Percentiles rank a stretch among this genome's conserved stretches.
Evolutionary conservation across 2,329 filamentous ascomycete genomes (phyloP).

Genomic region (Thelonectria olida): DNA sequence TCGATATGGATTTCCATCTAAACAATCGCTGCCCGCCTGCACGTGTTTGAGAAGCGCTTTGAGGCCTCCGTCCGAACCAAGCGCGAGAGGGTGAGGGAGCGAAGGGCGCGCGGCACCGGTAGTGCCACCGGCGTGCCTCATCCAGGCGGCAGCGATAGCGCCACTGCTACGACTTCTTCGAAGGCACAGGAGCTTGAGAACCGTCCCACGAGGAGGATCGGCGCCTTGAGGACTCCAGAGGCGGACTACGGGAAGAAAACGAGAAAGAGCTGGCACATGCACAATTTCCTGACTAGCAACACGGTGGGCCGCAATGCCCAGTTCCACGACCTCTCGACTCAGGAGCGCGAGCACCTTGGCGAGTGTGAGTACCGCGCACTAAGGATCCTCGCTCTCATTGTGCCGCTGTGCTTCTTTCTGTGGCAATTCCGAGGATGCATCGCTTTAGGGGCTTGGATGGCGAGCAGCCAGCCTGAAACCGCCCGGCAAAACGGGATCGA

Average conservation of each 20-base stretch:
- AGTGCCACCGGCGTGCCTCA: not conserved
- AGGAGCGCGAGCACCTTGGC: not conserved
- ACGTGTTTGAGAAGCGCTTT: not conserved
- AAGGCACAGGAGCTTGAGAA: too few relatives aligned
- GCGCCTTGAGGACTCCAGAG: too few relatives aligned
- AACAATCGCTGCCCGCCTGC: not conserved
- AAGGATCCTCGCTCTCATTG: not conserved
- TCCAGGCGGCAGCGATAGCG: too few relatives aligned
- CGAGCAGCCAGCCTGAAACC: not conserved
- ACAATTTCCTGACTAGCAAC: not conserved
- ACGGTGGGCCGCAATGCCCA: not conserved
- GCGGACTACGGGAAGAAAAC: too few relatives aligned
- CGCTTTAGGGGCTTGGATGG: constrained; percentile 1
- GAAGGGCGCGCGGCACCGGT: too few relatives aligned
- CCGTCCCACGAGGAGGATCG: too few relatives aligned
- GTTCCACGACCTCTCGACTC: not conserved
- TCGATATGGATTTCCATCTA: not conserved
- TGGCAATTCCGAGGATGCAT: constrained; percentile 1
- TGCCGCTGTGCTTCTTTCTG: not conserved
- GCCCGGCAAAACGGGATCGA: not conserved
- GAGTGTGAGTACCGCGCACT: constrained; percentile 7
- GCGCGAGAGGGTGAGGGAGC: too few relatives aligned
- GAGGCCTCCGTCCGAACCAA: not conserved
- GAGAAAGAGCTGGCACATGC: not conserved
- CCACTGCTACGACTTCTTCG: too few relatives aligned